Evolutionary conservation across 192 early-diverging fungal species (phyloP).

Genomic region (Entophlyctis helioformis): DNA sequence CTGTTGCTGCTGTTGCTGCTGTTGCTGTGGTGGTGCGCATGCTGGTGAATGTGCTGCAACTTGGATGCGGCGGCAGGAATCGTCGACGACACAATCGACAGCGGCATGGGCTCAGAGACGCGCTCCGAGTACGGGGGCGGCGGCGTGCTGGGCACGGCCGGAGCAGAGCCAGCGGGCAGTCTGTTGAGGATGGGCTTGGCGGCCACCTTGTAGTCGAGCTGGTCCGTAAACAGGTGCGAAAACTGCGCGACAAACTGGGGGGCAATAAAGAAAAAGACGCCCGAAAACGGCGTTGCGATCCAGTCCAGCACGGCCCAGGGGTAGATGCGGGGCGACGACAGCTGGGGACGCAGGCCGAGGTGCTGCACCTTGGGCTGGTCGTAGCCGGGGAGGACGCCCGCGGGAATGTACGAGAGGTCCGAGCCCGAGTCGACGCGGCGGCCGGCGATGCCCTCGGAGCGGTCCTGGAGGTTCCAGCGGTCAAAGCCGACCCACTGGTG

Average conservation of each 20-base stretch:
- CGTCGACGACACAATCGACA: too few species aligned
- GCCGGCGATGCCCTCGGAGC: neutral
- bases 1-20: too few species aligned
- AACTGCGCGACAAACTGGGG: conserved; percentile 40
- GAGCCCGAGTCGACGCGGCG: conserved; percentile 16
- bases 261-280: conserved; percentile 28
- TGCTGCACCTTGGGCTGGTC: conserved; percentile 21
- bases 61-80: too few species aligned
- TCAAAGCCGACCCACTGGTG: conserved; percentile 35
- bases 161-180: too few species aligned
- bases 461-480: conserved; percentile 31
- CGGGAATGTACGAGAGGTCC: too few species aligned
- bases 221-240: conserved; percentile 31
- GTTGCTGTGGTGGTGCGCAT: too few species aligned
- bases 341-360: conserved; percentile 28
- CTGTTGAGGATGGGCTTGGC: conserved; percentile 20
- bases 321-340: conserved; percentile 14
- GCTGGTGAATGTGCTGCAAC: too few species aligned
- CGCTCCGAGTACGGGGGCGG: too few species aligned
- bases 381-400: neutral
- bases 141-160: too few species aligned
- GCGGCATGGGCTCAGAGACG: too few species aligned
- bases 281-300: conserved; percentile 28
- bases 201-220: conserved; percentile 42
- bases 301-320: conserved; percentile 23